Evolutionary conservation across 2,329 filamentous ascomycete genomes (phyloP).

Genomic region (Fusarium graminum): DNA sequence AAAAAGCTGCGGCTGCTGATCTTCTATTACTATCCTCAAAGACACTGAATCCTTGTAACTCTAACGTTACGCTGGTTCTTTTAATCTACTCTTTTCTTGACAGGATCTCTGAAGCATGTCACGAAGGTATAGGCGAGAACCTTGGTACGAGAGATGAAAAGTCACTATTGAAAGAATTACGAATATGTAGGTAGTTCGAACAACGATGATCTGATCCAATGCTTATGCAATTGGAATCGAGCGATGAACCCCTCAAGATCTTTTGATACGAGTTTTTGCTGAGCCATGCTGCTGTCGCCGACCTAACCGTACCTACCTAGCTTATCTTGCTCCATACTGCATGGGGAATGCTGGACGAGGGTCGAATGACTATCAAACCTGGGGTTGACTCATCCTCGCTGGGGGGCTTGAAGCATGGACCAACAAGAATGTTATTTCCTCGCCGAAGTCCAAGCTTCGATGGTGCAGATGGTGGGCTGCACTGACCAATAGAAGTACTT

Average conservation of each 20-base stretch:
- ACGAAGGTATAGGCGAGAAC: slow-evolving; percentile 5
- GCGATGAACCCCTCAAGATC: slow-evolving; percentile 7
- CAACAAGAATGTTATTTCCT: slow-evolving; percentile 50
- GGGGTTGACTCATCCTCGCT: slow-evolving; percentile 53
- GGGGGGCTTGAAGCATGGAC: slow-evolving; percentile 47
- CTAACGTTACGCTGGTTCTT: not conserved
- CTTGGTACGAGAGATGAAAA: slow-evolving; percentile 12
- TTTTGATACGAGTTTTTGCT: slow-evolving; percentile 7
- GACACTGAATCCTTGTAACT: not conserved
- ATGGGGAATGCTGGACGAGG: slow-evolving; percentile 14
- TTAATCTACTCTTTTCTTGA: not conserved
- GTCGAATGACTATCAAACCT: slow-evolving; percentile 42
- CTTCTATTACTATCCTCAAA: not conserved
- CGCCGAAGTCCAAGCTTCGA: slow-evolving; percentile 53
- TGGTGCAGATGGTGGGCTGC: slow-evolving; percentile 48
- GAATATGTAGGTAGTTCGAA: not conserved
- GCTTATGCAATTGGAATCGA: not conserved
- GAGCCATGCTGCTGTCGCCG: slow-evolving; percentile 11
- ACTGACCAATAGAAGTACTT: slow-evolving; percentile 47
- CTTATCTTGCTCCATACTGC: not conserved
- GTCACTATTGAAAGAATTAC: slow-evolving; percentile 4
- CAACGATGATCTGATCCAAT: slow-evolving; percentile 9
- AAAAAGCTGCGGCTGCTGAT: not conserved
- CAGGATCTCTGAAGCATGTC: not conserved
- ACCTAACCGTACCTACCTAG: not conserved